phyloP scores from a whole-genome alignment of 179 eudicot genomes.

The Beta lomatogona region DNA sequence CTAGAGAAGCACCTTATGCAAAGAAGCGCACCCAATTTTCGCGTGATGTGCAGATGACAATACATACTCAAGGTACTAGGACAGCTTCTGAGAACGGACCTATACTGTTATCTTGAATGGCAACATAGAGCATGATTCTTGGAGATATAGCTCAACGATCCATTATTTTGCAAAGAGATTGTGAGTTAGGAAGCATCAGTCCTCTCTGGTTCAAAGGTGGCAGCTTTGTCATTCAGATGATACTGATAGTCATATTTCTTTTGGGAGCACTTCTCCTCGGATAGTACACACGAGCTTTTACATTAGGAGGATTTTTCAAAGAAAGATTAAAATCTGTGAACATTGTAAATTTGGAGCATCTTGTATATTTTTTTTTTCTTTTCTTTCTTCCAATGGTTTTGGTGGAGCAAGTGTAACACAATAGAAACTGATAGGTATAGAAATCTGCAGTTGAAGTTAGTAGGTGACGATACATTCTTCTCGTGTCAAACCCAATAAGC shows the following conservation, averaged over 20 bases:
- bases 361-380: constrained; percentile 29
- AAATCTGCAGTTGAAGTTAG: constrained; percentile 12
- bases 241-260: neutral
- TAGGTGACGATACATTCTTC: neutral
- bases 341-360: constrained; percentile 30
- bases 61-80: constrained; percentile 53
- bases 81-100: constrained; percentile 58
- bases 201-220: neutral
- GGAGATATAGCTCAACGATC: neutral
- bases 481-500: neutral
- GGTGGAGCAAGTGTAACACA: constrained; percentile 22
- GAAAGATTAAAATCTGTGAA: constrained; percentile 24
- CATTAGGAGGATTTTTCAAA: constrained; percentile 13
- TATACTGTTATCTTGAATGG: constrained; percentile 45
- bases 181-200: neutral
- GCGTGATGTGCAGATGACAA: constrained; percentile 84
- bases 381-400: constrained; percentile 10
- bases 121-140: constrained; percentile 3
- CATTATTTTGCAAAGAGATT: neutral
- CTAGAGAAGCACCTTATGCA: constrained; percentile 96
- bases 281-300: neutral
- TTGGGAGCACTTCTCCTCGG: neutral
- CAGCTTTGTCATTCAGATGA: neutral
- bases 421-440: constrained; percentile 28
- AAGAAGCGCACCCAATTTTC: constrained; percentile 76